Conservation (phyloP, 305 asterid genomes). For the Plantago rigida region DNA sequence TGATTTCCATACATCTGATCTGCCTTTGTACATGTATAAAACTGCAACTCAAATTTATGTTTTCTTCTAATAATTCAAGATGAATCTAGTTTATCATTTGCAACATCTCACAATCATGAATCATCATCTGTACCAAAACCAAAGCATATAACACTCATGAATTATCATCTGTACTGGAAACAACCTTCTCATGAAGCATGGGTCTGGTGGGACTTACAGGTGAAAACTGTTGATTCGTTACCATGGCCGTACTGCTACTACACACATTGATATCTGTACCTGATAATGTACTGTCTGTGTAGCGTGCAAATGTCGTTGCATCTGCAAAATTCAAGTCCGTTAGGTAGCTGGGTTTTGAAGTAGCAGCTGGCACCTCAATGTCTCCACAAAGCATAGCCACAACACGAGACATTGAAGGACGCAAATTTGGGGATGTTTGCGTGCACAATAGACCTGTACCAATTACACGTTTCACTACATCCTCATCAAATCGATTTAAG, state of each 20-base stretch:
- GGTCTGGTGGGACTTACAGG: slow-evolving; percentile 9
- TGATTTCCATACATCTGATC: too few species aligned
- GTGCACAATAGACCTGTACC: slow-evolving; percentile 68
- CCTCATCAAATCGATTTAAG: slow-evolving; percentile 30
- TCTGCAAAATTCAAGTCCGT: slow-evolving; percentile 61
- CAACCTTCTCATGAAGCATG: slow-evolving; percentile 29
- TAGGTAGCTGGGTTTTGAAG: slow-evolving; percentile 56
- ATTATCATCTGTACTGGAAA: background rate
- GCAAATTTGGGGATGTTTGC: slow-evolving; percentile 56
- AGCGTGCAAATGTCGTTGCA: slow-evolving; percentile 26
- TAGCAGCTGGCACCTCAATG: slow-evolving; percentile 41
- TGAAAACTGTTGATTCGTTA: slow-evolving; percentile 3
- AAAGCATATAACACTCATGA: too few species aligned
- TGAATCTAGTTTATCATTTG: too few species aligned
- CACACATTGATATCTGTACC: background rate
- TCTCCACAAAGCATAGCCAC: slow-evolving; percentile 83
- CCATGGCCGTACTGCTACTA: slow-evolving; percentile 17
- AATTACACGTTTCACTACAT: slow-evolving; percentile 48
- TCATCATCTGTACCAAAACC: too few species aligned
- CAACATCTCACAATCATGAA: too few species aligned
- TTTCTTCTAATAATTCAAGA: too few species aligned
- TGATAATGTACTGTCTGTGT: background rate
- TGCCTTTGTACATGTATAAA: too few species aligned
- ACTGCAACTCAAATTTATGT: too few species aligned
- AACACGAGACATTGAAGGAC: slow-evolving; percentile 85